Percentiles rank a stretch among this genome's conserved stretches.
Conservation (phyloP, 2,329 filamentous ascomycete species). For the Aaosphaeria arxii region DNA sequence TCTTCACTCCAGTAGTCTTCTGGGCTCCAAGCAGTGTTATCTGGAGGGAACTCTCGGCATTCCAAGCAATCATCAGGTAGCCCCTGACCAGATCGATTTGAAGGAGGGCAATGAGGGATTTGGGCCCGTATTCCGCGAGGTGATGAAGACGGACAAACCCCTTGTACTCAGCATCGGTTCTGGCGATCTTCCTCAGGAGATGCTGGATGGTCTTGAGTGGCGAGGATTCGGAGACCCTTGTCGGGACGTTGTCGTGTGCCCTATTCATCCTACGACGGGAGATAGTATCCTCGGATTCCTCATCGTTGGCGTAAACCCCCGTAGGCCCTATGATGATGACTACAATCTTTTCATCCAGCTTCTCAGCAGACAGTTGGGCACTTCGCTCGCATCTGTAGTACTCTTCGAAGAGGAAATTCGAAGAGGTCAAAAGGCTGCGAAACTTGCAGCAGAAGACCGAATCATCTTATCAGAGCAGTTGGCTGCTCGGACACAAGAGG, state of each 20-base stretch:
- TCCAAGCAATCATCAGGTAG: constrained; percentile 59
- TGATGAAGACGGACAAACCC: constrained; percentile 66
- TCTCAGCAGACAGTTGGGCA: constrained; percentile 71
- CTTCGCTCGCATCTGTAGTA: constrained; percentile 76
- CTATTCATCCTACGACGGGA: constrained; percentile 73
- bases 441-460: constrained; percentile 70
- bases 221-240: constrained; percentile 70
- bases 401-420: constrained; percentile 81
- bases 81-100: constrained; percentile 64
- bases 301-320: constrained; percentile 74
- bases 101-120: constrained; percentile 69
- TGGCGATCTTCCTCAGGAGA: constrained; percentile 60
- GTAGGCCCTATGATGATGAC: constrained; percentile 75
- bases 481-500: constrained; percentile 58
- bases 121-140: constrained; percentile 71
- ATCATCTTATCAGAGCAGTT: constrained; percentile 76
- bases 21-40: constrained; percentile 61
- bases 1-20: constrained; percentile 64
- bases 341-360: constrained; percentile 76
- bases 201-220: constrained; percentile 67
- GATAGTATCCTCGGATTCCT: constrained; percentile 75
- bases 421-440: constrained; percentile 69
- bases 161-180: constrained; percentile 66
- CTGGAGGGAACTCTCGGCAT: constrained; percentile 73
- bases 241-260: constrained; percentile 70